Percentiles rank a stretch among this genome's conserved stretches.
phyloP scores from a whole-genome alignment of 2,329 filamentous ascomycete genomes.

The Fusarium sp. region DNA sequence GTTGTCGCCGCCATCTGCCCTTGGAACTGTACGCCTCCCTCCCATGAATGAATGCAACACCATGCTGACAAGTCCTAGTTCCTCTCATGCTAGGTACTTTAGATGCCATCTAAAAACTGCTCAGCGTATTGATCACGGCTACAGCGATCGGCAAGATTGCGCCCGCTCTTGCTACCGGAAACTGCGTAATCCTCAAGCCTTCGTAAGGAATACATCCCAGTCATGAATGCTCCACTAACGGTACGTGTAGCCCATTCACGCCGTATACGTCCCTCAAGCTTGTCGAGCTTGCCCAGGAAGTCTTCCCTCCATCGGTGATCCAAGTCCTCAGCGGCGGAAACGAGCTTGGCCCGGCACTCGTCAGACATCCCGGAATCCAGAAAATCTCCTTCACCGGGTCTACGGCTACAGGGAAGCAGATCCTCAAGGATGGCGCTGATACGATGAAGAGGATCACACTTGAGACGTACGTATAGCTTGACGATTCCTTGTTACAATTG shows the following conservation, averaged over 20 bases:
- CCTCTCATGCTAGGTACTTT: background rate
- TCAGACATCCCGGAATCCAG: background rate
- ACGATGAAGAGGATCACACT: background rate
- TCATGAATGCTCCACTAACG: background rate
- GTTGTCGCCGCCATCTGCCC: background rate
- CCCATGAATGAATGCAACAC: background rate
- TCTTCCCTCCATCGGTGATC: background rate
- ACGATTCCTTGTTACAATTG: background rate
- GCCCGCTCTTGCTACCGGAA: background rate
- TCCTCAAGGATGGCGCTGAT: background rate
- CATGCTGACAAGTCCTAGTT: background rate
- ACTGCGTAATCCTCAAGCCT: background rate
- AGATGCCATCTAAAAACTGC: background rate
- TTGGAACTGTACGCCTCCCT: background rate
- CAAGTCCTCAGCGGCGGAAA: background rate
- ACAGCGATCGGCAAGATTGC: background rate
- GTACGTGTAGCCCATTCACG: background rate
- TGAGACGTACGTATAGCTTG: background rate
- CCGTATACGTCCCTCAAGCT: background rate
- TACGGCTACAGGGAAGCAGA: background rate
- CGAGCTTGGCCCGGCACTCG: background rate
- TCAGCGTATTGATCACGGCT: background rate
- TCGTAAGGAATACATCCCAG: background rate
- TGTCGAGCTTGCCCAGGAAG: background rate
- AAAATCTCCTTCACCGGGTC: background rate